phyloP scores from a whole-genome alignment of 73 alveolate species.

The Stentor coeruleus region DNA sequence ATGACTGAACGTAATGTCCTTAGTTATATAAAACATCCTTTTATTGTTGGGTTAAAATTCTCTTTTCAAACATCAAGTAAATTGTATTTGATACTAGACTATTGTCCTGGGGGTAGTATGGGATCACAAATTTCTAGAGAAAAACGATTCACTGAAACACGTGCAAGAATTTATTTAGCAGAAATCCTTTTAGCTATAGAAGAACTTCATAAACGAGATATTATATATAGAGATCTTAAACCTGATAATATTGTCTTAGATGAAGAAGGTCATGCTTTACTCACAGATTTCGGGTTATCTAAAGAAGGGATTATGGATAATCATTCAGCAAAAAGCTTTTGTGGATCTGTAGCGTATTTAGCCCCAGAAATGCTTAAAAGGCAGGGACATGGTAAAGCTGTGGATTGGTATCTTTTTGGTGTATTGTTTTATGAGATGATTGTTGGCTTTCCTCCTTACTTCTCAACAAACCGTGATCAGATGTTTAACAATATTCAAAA shows the following conservation, averaged over 20 bases:
- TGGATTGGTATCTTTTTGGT: conserved; percentile 93
- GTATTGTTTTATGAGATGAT: conserved; percentile 90
- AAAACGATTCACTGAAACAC: conserved; percentile 74
- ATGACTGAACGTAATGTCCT: conserved; percentile 82
- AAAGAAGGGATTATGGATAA: conserved; percentile 71
- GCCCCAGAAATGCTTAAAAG: conserved; percentile 91
- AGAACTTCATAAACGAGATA: conserved; percentile 80
- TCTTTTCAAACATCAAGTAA: conserved; percentile 72
- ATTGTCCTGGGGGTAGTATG: conserved; percentile 86
- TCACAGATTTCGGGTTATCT: conserved; percentile 93
- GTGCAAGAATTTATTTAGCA: conserved; percentile 74
- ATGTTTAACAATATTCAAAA: conserved; percentile 82
- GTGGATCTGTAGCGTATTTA: conserved; percentile 89
- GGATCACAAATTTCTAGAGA: conserved; percentile 70
- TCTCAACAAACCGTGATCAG: conserved; percentile 76
- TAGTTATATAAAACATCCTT: conserved; percentile 81
- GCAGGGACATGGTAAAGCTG: conserved; percentile 91
- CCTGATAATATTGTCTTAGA: conserved; percentile 93
- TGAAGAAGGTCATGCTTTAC: conserved; percentile 93
- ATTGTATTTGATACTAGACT: conserved; percentile 64
- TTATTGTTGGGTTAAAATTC: conserved; percentile 81
- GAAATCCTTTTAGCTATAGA: conserved; percentile 87
- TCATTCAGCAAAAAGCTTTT: conserved; percentile 68
- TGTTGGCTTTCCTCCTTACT: conserved; percentile 86
- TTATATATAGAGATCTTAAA: conserved; percentile 88